Percentiles rank a stretch among this genome's conserved stretches.
Conservation (phyloP, 208 protist genomes). For the Endotrypanum monterogeii region DNA sequence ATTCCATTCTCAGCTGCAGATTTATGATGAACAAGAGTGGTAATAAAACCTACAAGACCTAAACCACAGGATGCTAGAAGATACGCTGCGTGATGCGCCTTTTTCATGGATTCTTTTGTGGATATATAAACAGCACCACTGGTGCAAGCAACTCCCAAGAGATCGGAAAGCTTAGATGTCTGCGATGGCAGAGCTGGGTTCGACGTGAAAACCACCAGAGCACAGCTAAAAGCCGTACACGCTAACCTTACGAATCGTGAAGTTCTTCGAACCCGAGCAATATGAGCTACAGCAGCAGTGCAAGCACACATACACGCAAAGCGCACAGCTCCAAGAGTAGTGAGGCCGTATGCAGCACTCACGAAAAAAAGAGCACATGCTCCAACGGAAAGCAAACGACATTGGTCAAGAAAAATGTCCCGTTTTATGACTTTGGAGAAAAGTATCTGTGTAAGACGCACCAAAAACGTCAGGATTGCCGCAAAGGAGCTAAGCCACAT, state of each 20-base stretch:
- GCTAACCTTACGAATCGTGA: conserved; percentile 6
- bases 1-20: conserved; percentile 12
- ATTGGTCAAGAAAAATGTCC: not conserved
- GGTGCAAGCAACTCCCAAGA: conserved; percentile 7
- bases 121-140: conserved; percentile 12
- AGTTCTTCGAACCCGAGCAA: conserved; percentile 12
- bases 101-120: conserved; percentile 4
- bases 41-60: conserved; percentile 14
- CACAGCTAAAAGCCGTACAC: conserved; percentile 3
- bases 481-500: conserved; percentile 25
- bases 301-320: conserved; percentile 11
- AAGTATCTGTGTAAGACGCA: not conserved
- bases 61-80: conserved; percentile 8
- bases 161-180: not conserved
- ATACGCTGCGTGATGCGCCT: conserved; percentile 13
- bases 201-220: not conserved
- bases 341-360: conserved; percentile 15
- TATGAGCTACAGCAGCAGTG: conserved; percentile 1
- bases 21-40: conserved; percentile 11
- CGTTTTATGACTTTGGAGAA: not conserved
- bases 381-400: conserved; percentile 8
- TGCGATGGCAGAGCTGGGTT: conserved; percentile 7
- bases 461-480: conserved; percentile 19
- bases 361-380: conserved; percentile 17
- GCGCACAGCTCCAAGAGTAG: conserved; percentile 22